Base-by-base conservation (phyloP, 345 rosid species). In the Populus pruinosa region DNA sequence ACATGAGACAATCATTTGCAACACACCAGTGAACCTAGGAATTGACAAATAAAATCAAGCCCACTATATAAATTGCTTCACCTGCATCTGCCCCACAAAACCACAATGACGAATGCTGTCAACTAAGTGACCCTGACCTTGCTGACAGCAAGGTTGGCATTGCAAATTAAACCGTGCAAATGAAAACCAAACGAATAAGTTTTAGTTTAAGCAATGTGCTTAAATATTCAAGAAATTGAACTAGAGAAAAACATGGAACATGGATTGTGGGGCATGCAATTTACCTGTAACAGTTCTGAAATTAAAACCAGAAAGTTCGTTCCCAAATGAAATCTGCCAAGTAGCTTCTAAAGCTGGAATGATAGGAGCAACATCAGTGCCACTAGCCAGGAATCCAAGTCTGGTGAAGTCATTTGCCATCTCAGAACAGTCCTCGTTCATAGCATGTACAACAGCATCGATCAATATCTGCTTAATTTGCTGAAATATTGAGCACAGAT, bases 321-420 rank as follows among this genome's bases (percentile, higher is more conserved):
- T 95, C 68, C 96, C 99, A 36, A 88, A 76, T 71, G 99, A 95
- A 77, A 93, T 95, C 89, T 93, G 99, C 99, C 99, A 95, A 78
- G 93, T 95, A 70, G 97, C 93, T 91, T 95, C 99, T 78, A 93
- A 82, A 77, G 98, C 98, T 78, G 99, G 99, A 84, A 95, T 77
- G n/a, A 95, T 90, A 75, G 99, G 98, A 86, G 99, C 77, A 73
- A 95, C 99, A 80, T 95, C 94, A 29, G 99, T 95, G 35, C 87
- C 99, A n/a, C 83, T 88, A 78, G 98, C 93, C 89, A 95, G 87
- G 91, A 95, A 95, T 77, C 99, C 99, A 78, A 95, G 99, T 80
- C 98, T 93, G 72, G 99, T 95, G 87, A 95, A 95, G 87, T 95
- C 99, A 86, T 95, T 95, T 78, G 99, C 99, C 99, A 93, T 95